These are phyloP conservation scores for Ambrosiella xylebori DNA, from an alignment of 2,329 filamentous ascomycete species.

Conservation along the genomic window DNA sequence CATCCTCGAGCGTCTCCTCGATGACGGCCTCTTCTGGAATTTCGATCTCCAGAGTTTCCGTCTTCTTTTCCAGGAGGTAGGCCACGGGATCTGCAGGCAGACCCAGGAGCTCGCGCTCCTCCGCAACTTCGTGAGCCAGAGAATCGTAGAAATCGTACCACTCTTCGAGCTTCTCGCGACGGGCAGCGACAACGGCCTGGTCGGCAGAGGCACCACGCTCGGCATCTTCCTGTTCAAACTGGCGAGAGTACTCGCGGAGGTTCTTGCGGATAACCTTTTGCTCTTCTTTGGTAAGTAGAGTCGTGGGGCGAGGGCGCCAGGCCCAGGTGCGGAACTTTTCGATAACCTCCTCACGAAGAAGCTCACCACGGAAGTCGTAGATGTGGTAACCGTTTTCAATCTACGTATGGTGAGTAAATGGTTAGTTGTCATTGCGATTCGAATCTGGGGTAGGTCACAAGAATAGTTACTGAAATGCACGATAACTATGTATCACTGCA, in stretches of 20 bases:
- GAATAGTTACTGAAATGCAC: background rate
- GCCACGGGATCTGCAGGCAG: conserved; percentile 49
- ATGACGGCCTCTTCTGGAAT: conserved; percentile 71
- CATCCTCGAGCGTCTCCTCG: conserved; percentile 45
- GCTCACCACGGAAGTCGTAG: conserved; percentile 87
- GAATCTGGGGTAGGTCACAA: background rate
- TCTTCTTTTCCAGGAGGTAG: conserved; percentile 40
- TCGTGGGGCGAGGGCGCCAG: conserved; percentile 82
- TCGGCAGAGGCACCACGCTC: conserved; percentile 89
- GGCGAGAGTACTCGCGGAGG: conserved; percentile 84
- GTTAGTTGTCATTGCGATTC: background rate
- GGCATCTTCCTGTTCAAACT: conserved; percentile 89
- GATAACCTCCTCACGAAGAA: conserved; percentile 74
- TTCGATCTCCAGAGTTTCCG: conserved; percentile 27
- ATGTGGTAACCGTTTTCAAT: conserved; percentile 90
- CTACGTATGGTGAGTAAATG: conserved; percentile 11
- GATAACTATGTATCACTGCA: too few species aligned
- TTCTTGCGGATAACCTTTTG: conserved; percentile 98
- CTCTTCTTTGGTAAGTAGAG: conserved; percentile 89
- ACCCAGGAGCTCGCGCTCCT: conserved; percentile 52
- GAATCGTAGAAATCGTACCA: conserved; percentile 73
- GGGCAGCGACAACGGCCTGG: conserved; percentile 77
- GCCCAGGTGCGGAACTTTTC: conserved; percentile 97
- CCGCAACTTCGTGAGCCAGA: conserved; percentile 52
- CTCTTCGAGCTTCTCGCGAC: conserved; percentile 67